Base-by-base conservation (phyloP, 1,139 yeast genomes). In the Lodderomyces parapsilosis region DNA sequence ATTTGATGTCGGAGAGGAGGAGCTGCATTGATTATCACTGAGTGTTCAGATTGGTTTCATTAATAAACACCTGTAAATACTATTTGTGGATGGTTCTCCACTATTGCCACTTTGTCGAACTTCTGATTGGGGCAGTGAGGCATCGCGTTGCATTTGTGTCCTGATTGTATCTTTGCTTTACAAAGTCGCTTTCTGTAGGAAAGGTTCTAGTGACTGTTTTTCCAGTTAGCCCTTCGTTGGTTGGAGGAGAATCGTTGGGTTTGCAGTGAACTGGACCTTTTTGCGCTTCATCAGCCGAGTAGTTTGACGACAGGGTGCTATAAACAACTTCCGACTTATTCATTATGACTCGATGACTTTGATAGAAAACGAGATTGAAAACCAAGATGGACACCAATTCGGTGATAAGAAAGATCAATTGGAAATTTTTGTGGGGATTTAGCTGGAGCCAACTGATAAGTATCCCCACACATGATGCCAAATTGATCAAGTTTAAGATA, bases 1-100 rank as follows among this genome's bases (percentile, higher is more conserved):
- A 5, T 41, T 51, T 14, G 55, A 49, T 19, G 38, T 58, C 9
- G 24, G 37, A 7, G 42, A 40, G 3, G 33, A 30, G 19, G 19
- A 14, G 6, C 4, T n/a, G n/a, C n/a, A n/a, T 30, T n/a, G 15
- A 13, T 10, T 30, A 30, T 10, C 6, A 30, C 5, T n/a, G 6
- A 4, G 6, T n/a, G 6, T 13, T n/a, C n/a, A n/a, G 17, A 13
- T n/a, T 30, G 19, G 11, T 15, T 15, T 15, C 4, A 14, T 9
- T 8, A 30, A 22, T 32, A 27, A 35, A 25, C 10, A 27, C 15
- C 22, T 42, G 40, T 38, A 41, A 28, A 24, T 32, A 38, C 9
- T 27, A 27, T n/a, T 15, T 33, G 2, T 11, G 23, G 11, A 17
- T 20, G 5, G 5, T 20, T 20, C 8, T 31, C 17, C 14, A 33